A percentile compares a stretch with the other conserved stretches of the same genome.
phyloP scores from a whole-genome alignment of 2,329 filamentous ascomycete species.

The Fusarium sp. region DNA sequence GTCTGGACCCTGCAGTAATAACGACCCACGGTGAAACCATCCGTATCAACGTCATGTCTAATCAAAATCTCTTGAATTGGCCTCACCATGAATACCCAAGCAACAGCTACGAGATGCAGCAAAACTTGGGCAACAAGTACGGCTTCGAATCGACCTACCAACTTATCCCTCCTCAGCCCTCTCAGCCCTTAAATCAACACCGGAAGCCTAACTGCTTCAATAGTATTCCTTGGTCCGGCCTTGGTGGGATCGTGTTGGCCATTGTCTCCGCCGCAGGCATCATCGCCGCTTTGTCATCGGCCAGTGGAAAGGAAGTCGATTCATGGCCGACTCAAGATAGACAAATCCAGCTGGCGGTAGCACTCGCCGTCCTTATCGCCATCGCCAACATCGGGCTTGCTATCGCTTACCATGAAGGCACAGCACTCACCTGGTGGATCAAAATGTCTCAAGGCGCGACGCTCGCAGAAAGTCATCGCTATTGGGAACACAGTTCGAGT shows the following conservation, averaged over 20 bases:
- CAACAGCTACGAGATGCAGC: background rate
- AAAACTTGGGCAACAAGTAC: background rate
- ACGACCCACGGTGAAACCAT: background rate
- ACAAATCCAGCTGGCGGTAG: background rate
- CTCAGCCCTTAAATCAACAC: background rate
- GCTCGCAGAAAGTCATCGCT: background rate
- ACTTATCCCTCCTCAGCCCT: background rate
- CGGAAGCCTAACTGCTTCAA: background rate
- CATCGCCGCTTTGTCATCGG: background rate
- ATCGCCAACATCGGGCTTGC: background rate
- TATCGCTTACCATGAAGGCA: background rate
- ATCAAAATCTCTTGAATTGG: background rate
- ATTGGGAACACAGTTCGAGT: background rate
- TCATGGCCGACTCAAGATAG: background rate
- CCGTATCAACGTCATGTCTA: background rate
- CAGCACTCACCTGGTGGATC: background rate
- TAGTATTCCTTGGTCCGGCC: background rate
- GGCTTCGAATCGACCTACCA: background rate
- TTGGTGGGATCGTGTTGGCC: background rate
- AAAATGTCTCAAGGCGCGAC: background rate
- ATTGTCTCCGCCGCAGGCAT: background rate
- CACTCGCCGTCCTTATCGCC: background rate
- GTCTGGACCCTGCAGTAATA: background rate
- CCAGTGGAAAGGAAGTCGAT: background rate
- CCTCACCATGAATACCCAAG: background rate